Base-by-base conservation (phyloP, 208 protist species). In the Tritrichomonas musculus region DNA sequence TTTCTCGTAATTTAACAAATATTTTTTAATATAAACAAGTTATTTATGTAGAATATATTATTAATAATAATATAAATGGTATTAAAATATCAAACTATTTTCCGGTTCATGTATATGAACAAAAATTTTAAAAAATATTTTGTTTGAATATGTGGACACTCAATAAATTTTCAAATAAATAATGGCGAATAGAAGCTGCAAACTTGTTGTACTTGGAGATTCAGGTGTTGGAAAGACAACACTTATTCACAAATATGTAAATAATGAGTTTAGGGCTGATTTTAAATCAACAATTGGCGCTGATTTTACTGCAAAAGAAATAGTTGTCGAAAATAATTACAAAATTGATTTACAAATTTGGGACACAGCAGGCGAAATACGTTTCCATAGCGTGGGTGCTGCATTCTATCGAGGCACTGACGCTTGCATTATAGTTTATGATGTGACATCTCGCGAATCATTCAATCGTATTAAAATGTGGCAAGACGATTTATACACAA, bases 271-370 rank as follows among this genome's bases (percentile, higher is more conserved):
- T 53, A 69, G 64, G 25, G 88, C 33, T 9, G 64, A 75, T 44
- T 93, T 75, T 72, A 93, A 93, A 93, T 33, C 88, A 73, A 93
- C 88, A 8, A 93, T 93, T 73, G 88, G 88, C 36, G 88, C 88
- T 3, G 88, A 93, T 93, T 93, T 93, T 33, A 47, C 39, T 73
- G 50, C 88, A 36, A 93, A 73, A 73, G 55, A 50, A 49, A 44
- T 93, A 14, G 30, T 13, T 27, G 33, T 93, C 22, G 22, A 65
- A n/a, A 44, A 36, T 20, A 33, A 27, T 44, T n/a, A n/a, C n/a
- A 22, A 25, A 53, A 39, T 93, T n/a, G 64, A 93, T 55, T 30
- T 93, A 1, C 49, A 93, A 22, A 93, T 93, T 55, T 93, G 88
- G 88, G 88, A 93, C 47, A 93, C 88, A 50, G 88, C 88, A 47